Evolutionary conservation across 108 stramenopile genomes (phyloP), one percentile per base, ranked within the genome.

Genomic region (Skeletonema marinoi): DNA sequence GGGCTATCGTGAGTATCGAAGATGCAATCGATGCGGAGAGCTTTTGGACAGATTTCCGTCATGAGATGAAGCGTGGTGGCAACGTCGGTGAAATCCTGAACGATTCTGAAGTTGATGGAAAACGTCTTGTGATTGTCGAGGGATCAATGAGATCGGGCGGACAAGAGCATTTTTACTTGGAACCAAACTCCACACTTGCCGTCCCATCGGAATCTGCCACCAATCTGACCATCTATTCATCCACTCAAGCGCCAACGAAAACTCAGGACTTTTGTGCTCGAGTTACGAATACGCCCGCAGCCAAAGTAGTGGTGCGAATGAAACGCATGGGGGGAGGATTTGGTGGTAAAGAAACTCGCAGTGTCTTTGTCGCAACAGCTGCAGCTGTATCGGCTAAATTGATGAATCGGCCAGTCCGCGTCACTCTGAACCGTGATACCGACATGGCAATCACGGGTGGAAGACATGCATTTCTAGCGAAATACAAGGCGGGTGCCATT

Each of bases 311-410:
- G 60, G 91, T 92, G 32, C 85, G 92, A 31, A 86, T 91, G 77
- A 97, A 97, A 77, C 86, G 98, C 32, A 93, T 97, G 91, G 98
- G 98, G 21, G 98, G 98, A 60, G 97, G 95, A 0, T 98, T 98
- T 65, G 97, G 98, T 17, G 98, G 97, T 9, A 97, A 95, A 77
- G 93, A 96, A 87, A 94, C 94, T 29, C 88, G 94, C 10, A 96
- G 89, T 64, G 92, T 96, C 3, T 98, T 98, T 66, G 72, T 87
- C 4, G 88, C 95, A 50, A 88, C 89, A 46, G 94, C 94, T 6
- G 93, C 93, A 10, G 97, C 97, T 9, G 87, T 97, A 36, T 94
- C 94, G 2, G 96, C 97, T 3, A 95, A 96, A 67, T 14, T 84
- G n/a, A 79, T 83, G 0, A 77, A 84, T 50, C 73, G 92, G 42